A percentile compares a stretch with the other conserved stretches of the same genome.
These are phyloP conservation scores for Tolypocladium album DNA, from an alignment of 2,329 filamentous ascomycete genomes.

Conservation along the genomic window DNA sequence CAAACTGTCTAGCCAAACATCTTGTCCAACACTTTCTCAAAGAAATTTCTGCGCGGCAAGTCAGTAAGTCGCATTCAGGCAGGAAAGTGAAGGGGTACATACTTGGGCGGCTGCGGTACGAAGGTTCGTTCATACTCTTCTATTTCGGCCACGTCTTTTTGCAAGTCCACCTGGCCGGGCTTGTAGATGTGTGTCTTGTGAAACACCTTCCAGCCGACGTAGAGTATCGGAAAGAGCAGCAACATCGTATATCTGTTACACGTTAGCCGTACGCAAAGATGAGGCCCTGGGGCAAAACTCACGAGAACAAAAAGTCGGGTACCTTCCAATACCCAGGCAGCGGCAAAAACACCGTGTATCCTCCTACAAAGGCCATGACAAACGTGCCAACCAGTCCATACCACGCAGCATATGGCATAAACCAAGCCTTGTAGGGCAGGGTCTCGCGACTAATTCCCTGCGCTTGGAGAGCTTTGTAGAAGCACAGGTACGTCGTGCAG, in stretches of 20 bases:
- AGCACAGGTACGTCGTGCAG: conserved; percentile 61
- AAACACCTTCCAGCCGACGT: conserved; percentile 59
- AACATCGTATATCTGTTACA: conserved; percentile 55
- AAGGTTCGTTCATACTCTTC: conserved; percentile 57
- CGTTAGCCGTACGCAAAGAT: not conserved
- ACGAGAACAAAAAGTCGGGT: conserved; percentile 63
- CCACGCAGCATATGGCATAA: conserved; percentile 64
- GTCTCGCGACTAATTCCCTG: conserved; percentile 58
- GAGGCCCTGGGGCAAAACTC: conserved; percentile 15
- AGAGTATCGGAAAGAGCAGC: conserved; percentile 58
- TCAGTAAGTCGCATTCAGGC: not conserved
- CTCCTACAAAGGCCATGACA: conserved; percentile 64
- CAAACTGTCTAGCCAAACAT: conserved; percentile 7
- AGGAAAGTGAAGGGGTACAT: conserved; percentile 12
- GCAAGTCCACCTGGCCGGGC: conserved; percentile 51
- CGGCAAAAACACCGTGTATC: conserved; percentile 66
- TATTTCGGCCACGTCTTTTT: conserved; percentile 51
- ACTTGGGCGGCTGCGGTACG: conserved; percentile 42
- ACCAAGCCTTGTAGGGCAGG: conserved; percentile 58
- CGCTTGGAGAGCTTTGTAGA: conserved; percentile 55
- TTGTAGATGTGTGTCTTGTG: conserved; percentile 49
- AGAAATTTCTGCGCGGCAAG: conserved; percentile 4
- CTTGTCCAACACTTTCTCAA: conserved; percentile 11
- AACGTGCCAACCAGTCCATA: conserved; percentile 52
- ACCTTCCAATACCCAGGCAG: conserved; percentile 49